A percentile compares a stretch with the other conserved stretches of the same genome.
Conservation (phyloP, 2,329 filamentous ascomycete genomes). For the Penicillium verrucosum region DNA sequence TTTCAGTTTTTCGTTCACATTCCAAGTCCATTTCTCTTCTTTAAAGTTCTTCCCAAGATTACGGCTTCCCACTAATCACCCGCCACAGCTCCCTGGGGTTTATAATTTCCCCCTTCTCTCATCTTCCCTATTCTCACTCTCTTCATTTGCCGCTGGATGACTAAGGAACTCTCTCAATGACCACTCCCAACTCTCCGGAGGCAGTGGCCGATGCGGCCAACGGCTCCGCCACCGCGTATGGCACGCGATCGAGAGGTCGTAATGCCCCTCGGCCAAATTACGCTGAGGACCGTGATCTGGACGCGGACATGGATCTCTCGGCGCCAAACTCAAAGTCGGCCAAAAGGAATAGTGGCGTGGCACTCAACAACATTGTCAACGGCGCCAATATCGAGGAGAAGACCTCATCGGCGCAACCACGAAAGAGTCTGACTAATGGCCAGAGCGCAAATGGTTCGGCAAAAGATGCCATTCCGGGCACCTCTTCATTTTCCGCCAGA, state of each 20-base stretch:
- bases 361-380: conserved; percentile 27
- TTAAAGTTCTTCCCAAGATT: neutral
- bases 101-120: conserved; percentile 19
- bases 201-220: conserved; percentile 37
- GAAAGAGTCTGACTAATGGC: conserved; percentile 39
- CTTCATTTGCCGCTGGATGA: conserved; percentile 31
- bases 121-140: conserved; percentile 9
- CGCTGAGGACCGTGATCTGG: conserved; percentile 87
- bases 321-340: conserved; percentile 30
- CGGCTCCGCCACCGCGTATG: conserved; percentile 65
- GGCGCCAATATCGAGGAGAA: conserved; percentile 41
- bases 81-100: conserved; percentile 9
- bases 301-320: conserved; percentile 80
- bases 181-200: conserved; percentile 43
- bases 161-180: conserved; percentile 43
- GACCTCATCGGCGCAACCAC: conserved; percentile 37
- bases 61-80: conserved; percentile 11
- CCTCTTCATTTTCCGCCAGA: conserved; percentile 57
- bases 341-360: conserved; percentile 31
- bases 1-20: conserved; percentile 8
- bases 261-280: conserved; percentile 85
- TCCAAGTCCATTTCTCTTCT: no score
- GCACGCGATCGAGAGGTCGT: conserved; percentile 89
- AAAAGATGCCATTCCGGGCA: conserved; percentile 55
- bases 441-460: conserved; percentile 31